Evolutionary conservation across 163 green algal genomes (phyloP).

Genomic region (Trebouxiophyceae sp.): DNA sequence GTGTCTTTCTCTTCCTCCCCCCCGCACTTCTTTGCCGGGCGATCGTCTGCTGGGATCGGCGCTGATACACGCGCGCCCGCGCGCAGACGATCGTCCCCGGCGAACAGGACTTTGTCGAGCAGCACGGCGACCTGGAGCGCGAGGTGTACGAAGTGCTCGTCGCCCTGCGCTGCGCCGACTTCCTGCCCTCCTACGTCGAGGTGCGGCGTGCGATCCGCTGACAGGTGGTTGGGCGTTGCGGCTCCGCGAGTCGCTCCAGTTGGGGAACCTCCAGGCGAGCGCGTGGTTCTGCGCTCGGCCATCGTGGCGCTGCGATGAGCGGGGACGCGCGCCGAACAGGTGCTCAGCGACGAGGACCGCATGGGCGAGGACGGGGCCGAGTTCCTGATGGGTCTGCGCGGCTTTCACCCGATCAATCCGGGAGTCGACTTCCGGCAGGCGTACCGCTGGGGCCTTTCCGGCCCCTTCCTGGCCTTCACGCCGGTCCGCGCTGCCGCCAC

Average conservation of each 20-base stretch:
- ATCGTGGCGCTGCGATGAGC: too few species aligned
- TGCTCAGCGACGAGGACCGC: neutral
- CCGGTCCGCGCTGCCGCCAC: neutral
- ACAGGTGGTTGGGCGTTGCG: neutral
- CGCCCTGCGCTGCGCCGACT: slow-evolving; percentile 12
- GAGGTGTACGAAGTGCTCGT: slow-evolving; percentile 14
- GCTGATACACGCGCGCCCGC: neutral
- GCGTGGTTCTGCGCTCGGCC: neutral
- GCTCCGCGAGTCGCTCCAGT: neutral
- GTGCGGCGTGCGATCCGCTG: neutral
- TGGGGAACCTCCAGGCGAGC: neutral
- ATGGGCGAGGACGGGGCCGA: slow-evolving; percentile 11
- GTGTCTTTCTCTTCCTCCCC: too few species aligned
- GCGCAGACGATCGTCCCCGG: neutral
- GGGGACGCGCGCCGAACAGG: too few species aligned
- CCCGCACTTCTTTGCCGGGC: too few species aligned
- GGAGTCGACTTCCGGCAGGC: slow-evolving; percentile 19
- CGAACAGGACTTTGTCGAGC: neutral
- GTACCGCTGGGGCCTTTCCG: slow-evolving; percentile 7
- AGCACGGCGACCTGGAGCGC: slow-evolving; percentile 7
- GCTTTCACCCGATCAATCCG: slow-evolving; percentile 23
- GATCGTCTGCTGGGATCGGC: neutral
- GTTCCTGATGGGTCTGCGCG: slow-evolving; percentile 1
- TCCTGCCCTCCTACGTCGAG: slow-evolving; percentile 4
- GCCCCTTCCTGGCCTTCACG: slow-evolving; percentile 8